Evolutionary conservation across 331 rosid genomes (phyloP).

Genomic region (Prunus yedoensis): DNA sequence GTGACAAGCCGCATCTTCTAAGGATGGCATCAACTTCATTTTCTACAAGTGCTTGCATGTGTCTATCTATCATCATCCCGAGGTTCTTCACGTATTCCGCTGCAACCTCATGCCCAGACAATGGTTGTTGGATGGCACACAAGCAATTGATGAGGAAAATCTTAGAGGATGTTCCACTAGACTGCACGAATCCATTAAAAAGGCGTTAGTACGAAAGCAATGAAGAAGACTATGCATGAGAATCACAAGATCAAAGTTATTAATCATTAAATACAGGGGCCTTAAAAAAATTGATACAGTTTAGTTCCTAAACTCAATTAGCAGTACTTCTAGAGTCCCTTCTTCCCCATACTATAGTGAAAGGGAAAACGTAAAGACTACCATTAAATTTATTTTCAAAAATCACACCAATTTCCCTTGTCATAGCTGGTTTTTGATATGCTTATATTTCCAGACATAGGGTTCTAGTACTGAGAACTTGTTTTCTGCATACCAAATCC

Average conservation of each 20-base stretch:
- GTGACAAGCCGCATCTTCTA: constrained; percentile 63
- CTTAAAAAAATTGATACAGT: too few relatives aligned
- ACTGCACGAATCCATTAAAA: constrained; percentile 54
- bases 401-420: background rate
- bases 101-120: constrained; percentile 73
- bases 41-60: constrained; percentile 65
- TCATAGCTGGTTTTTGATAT: background rate
- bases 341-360: too few relatives aligned
- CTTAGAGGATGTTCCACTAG: constrained; percentile 77
- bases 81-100: constrained; percentile 74
- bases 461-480: background rate
- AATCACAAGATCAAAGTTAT: background rate
- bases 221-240: background rate
- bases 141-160: constrained; percentile 91
- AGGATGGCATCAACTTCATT: constrained; percentile 80
- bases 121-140: constrained; percentile 84
- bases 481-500: background rate
- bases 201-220: constrained; percentile 10
- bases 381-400: background rate
- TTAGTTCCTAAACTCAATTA: too few relatives aligned
- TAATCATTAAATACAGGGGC: background rate
- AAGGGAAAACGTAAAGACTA: too few relatives aligned
- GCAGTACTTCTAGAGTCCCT: too few relatives aligned
- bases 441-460: background rate
- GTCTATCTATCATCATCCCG: constrained; percentile 69